Conservation (phyloP, 2,329 filamentous ascomycete genomes). For the Talaromyces sp. region DNA sequence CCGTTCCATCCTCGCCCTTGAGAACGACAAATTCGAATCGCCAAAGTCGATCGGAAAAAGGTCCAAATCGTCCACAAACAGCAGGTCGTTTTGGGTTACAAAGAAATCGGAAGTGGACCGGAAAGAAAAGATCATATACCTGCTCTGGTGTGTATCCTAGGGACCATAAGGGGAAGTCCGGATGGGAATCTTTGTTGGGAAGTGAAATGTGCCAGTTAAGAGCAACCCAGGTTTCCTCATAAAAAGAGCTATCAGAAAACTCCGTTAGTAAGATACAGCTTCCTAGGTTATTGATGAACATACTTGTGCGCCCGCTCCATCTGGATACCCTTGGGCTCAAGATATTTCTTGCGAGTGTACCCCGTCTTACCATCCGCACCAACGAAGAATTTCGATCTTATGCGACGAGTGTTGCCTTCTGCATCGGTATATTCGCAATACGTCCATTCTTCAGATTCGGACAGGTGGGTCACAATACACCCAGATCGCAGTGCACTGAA, state of each 20-base stretch:
- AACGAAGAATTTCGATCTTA: conserved; percentile 7
- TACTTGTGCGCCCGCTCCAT: not conserved
- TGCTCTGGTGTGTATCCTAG: conserved; percentile 45
- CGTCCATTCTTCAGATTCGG: conserved; percentile 1
- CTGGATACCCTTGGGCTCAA: conserved; percentile 38
- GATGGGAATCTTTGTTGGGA: conserved; percentile 47
- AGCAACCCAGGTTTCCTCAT: conserved; percentile 44
- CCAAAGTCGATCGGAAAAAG: conserved; percentile 41
- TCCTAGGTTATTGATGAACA: no score
- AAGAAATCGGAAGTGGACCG: conserved; percentile 39
- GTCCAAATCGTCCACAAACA: conserved; percentile 47
- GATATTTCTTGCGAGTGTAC: conserved; percentile 45
- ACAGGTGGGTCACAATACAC: not conserved
- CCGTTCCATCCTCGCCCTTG: conserved; percentile 27
- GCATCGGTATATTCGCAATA: conserved; percentile 9
- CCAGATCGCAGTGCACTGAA: not conserved
- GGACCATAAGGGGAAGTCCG: conserved; percentile 48
- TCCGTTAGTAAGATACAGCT: conserved; percentile 14
- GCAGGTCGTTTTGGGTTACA: conserved; percentile 40
- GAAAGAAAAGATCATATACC: conserved; percentile 50
- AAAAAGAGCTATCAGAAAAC: conserved; percentile 5
- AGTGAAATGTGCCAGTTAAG: conserved; percentile 44
- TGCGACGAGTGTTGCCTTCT: not conserved
- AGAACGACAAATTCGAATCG: conserved; percentile 38
- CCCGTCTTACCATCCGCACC: conserved; percentile 51